Evolutionary conservation across 2,329 filamentous ascomycete genomes (phyloP).

Genomic region (Chrysoporthe austroafricana): DNA sequence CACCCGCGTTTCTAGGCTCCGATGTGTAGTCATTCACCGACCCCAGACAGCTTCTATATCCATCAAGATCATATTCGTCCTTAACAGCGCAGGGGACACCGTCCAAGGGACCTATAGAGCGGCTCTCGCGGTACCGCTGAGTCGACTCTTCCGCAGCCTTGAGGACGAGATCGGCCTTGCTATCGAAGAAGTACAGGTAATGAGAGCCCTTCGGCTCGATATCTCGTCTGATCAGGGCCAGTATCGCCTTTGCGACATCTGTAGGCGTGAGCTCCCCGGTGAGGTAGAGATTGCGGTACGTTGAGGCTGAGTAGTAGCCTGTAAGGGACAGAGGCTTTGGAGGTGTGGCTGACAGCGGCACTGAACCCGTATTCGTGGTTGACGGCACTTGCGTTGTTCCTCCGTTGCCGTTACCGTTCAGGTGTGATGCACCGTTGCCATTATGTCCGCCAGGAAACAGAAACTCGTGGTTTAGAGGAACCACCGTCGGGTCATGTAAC

Average conservation of each 20-base stretch:
- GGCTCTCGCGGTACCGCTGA: conserved; percentile 53
- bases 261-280: conserved; percentile 50
- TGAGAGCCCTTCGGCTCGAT: conserved; percentile 43
- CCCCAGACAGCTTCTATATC: conserved; percentile 70
- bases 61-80: conserved; percentile 76
- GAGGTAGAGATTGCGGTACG: conserved; percentile 50
- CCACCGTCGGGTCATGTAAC: conserved; percentile 50
- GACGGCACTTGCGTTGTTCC: conserved; percentile 19
- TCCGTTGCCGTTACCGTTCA: conserved; percentile 36
- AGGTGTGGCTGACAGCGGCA: background rate
- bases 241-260: conserved; percentile 49
- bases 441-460: conserved; percentile 50
- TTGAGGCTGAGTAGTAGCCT: conserved; percentile 50
- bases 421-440: conserved; percentile 54
- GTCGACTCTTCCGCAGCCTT: conserved; percentile 50
- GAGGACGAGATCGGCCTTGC: conserved; percentile 45
- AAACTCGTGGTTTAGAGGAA: conserved; percentile 45
- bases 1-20: conserved; percentile 41
- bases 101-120: conserved; percentile 66
- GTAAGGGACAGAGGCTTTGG: conserved; percentile 39
- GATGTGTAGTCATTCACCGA: conserved; percentile 63
- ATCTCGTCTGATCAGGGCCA: conserved; percentile 50
- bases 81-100: conserved; percentile 77
- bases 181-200: conserved; percentile 49
- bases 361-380: conserved; percentile 10